phyloP scores from a whole-genome alignment of 192 early-diverging fungal genomes.

The Backusella luteola region DNA sequence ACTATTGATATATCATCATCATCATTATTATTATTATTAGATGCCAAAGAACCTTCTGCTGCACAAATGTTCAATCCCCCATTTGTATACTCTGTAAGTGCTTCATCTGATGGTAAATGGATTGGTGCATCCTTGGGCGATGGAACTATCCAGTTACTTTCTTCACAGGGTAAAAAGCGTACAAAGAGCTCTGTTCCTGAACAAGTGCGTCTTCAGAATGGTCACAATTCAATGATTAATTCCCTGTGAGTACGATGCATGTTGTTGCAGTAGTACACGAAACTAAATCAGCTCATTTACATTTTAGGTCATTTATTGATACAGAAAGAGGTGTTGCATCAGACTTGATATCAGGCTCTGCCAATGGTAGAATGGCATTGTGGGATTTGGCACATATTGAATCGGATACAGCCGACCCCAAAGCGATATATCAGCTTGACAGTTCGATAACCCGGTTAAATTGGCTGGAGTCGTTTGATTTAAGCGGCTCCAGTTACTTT shows the following conservation, averaged over 20 bases:
- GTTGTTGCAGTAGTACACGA: background rate
- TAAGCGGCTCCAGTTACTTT: background rate
- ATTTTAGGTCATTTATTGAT: conserved; percentile 4
- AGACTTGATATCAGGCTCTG: conserved; percentile 24
- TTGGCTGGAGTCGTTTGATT: background rate
- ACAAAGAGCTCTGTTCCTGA: background rate
- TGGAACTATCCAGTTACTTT: conserved; percentile 40
- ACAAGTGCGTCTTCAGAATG: conserved; percentile 14
- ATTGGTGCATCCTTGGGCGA: conserved; percentile 48
- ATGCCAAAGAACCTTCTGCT: conserved; percentile 19
- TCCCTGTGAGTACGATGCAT: conserved; percentile 21
- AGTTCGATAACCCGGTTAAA: conserved; percentile 14
- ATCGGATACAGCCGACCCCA: background rate
- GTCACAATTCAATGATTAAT: conserved; percentile 28
- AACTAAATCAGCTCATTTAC: background rate
- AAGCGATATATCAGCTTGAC: conserved; percentile 4
- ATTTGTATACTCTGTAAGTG: conserved; percentile 48
- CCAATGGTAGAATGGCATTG: conserved; percentile 25
- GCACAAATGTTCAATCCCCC: conserved; percentile 55
- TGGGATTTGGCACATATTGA: conserved; percentile 9
- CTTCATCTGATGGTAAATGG: conserved; percentile 38
- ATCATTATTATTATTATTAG: background rate
- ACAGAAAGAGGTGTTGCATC: background rate
- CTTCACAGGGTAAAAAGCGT: conserved; percentile 1
- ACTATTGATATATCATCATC: background rate